Evolutionary conservation across 352 stramenopile genomes (phyloP).

Genomic region (Globisporangium recalcitrans): DNA sequence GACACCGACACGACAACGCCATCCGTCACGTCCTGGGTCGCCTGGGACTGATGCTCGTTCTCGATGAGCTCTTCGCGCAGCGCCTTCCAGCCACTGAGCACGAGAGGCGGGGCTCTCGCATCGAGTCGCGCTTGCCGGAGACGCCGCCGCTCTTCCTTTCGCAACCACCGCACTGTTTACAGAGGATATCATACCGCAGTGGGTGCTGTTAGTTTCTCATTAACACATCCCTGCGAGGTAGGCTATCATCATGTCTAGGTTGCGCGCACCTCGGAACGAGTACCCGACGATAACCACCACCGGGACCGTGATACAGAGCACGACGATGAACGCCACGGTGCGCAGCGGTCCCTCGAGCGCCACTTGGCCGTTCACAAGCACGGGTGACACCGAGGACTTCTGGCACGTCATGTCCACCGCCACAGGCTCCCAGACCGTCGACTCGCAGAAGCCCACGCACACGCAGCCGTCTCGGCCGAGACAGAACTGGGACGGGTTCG

Average conservation of each 20-base stretch:
- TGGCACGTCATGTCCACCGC: constrained; percentile 20
- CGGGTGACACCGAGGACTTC: constrained; percentile 9
- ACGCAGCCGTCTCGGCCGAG: constrained; percentile 29
- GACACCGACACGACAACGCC: not conserved
- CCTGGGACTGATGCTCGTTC: constrained; percentile 15
- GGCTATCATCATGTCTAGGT: not conserved
- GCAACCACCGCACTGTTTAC: not conserved
- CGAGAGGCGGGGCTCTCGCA: constrained; percentile 12
- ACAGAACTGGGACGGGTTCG: constrained; percentile 29
- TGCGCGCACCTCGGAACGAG: constrained; percentile 4
- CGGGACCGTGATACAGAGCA: constrained; percentile 10
- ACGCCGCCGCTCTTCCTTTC: not conserved
- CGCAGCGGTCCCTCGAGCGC: constrained; percentile 5
- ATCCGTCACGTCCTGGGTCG: not conserved
- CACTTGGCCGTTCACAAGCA: not conserved
- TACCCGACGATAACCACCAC: constrained; percentile 11
- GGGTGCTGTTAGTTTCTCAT: not conserved
- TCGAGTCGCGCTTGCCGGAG: constrained; percentile 5
- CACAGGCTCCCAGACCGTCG: constrained; percentile 20
- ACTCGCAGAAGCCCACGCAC: constrained; percentile 39
- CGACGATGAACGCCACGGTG: constrained; percentile 8
- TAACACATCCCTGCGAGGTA: no score
- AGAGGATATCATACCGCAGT: not conserved
- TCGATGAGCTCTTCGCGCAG: constrained; percentile 21
- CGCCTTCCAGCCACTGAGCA: constrained; percentile 21